A percentile compares a stretch with the other conserved stretches of the same genome.
Evolutionary conservation across 805 yeast species (phyloP).

Genomic region (Zygotorulaspora chibaensis): DNA sequence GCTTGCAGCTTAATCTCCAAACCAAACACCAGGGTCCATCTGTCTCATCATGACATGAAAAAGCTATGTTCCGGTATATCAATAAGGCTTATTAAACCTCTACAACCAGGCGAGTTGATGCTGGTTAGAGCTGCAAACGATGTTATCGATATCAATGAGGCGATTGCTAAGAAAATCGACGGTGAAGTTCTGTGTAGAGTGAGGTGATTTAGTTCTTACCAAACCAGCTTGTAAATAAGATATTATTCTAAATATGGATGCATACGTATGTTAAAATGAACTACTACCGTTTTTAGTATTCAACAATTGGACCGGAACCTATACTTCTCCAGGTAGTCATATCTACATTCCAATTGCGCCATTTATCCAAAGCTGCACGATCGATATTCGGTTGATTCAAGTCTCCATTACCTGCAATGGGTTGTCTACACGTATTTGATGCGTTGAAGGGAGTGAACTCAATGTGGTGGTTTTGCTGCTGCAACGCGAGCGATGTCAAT

Average conservation of each 20-base stretch:
- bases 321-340: conserved; percentile 77
- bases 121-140: conserved; percentile 55
- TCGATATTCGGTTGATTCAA: conserved; percentile 37
- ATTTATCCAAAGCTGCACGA: conserved; percentile 57
- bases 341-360: conserved; percentile 85
- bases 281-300: conserved; percentile 30
- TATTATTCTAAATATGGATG: conserved; percentile 2
- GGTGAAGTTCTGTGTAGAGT: conserved; percentile 85
- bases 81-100: conserved; percentile 70
- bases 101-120: conserved; percentile 85
- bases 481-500: conserved; percentile 14
- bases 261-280: conserved; percentile 9
- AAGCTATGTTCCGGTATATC: conserved; percentile 71
- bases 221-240: conserved; percentile 5
- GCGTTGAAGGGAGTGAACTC: conserved; percentile 13
- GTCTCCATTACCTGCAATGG: not conserved
- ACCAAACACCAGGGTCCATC: conserved; percentile 73
- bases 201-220: conserved; percentile 32
- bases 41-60: conserved; percentile 59
- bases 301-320: conserved; percentile 60
- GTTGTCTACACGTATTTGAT: conserved; percentile 13
- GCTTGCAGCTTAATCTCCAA: conserved; percentile 71
- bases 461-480: conserved; percentile 20
- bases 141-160: conserved; percentile 79
- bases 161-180: conserved; percentile 59